A percentile compares a stretch with the other conserved stretches of the same genome.
Conservation (phyloP, 78 protist species). For the Salpingoeca rosetta region DNA sequence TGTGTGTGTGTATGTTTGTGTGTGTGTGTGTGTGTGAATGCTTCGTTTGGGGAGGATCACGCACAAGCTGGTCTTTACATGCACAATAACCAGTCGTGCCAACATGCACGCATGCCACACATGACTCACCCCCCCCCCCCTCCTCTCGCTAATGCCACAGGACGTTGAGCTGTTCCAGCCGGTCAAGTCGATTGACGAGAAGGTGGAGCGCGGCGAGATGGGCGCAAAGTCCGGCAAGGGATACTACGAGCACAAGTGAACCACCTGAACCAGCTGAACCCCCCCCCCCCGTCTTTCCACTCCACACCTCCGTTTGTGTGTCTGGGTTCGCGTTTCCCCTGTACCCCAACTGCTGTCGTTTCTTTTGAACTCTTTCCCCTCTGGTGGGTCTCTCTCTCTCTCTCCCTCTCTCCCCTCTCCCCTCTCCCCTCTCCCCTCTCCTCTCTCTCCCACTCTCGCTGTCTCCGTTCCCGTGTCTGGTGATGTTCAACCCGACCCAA, state of each 20-base stretch:
- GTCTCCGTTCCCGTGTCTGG: no score
- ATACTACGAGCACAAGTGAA: slow-evolving; percentile 29
- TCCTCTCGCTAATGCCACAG: background rate
- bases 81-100: background rate
- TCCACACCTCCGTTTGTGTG: background rate
- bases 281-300: background rate
- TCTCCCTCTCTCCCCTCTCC: no score
- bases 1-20: no score
- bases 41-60: no score
- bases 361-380: background rate
- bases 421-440: no score
- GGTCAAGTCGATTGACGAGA: slow-evolving; percentile 3
- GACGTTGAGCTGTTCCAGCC: slow-evolving; percentile 22
- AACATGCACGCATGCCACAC: background rate
- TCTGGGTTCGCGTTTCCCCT: background rate
- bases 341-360: background rate
- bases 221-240: slow-evolving; percentile 49
- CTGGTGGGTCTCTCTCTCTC: no score
- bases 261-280: background rate
- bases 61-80: no score
- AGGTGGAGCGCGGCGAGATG: slow-evolving; percentile 36
- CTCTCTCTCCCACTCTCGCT: no score
- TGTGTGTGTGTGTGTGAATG: background rate
- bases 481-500: no score
- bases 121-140: background rate